Evolutionary conservation across 768 basidiomycete genomes (phyloP).

Genomic region (Phaeotremella fagi): DNA sequence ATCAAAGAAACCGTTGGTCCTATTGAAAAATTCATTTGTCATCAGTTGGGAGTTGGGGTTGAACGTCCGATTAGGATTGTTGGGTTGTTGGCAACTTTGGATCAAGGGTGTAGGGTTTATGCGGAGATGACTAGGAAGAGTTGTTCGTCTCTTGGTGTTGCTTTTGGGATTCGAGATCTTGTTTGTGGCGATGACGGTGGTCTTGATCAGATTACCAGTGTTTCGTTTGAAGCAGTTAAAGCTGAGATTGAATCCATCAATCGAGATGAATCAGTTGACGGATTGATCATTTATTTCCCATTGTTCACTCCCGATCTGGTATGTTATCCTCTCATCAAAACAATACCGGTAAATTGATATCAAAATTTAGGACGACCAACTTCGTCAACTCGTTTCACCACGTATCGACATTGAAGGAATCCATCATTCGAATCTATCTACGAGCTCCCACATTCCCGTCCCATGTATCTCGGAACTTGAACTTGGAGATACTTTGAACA

Average conservation of each 20-base stretch:
- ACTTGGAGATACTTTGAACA: neutral
- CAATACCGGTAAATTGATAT: neutral
- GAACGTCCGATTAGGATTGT: slow-evolving; percentile 11
- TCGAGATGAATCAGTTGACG: slow-evolving; percentile 11
- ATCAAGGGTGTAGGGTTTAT: slow-evolving; percentile 16
- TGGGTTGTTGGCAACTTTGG: slow-evolving; percentile 18
- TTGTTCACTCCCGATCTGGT: slow-evolving; percentile 4
- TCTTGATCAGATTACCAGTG: neutral
- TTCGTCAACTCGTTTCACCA: slow-evolving; percentile 15
- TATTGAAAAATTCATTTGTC: neutral
- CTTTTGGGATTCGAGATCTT: slow-evolving; percentile 3
- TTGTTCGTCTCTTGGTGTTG: slow-evolving; percentile 5
- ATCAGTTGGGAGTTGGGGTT: slow-evolving; percentile 23
- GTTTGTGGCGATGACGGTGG: neutral
- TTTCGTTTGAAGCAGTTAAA: slow-evolving; percentile 2
- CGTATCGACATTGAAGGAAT: slow-evolving; percentile 25
- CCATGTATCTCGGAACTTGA: neutral
- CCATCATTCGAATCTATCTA: neutral
- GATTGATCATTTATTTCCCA: slow-evolving; percentile 18
- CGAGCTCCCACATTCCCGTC: neutral
- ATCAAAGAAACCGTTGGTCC: neutral
- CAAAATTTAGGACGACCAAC: slow-evolving; percentile 14
- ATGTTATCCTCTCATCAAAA: neutral
- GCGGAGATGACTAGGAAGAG: slow-evolving; percentile 6
- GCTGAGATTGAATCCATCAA: slow-evolving; percentile 10